Percentiles rank a stretch among this genome's conserved stretches.
Conservation (phyloP, 2,329 filamentous ascomycete species). For the Tolypocladium guangdongense region DNA sequence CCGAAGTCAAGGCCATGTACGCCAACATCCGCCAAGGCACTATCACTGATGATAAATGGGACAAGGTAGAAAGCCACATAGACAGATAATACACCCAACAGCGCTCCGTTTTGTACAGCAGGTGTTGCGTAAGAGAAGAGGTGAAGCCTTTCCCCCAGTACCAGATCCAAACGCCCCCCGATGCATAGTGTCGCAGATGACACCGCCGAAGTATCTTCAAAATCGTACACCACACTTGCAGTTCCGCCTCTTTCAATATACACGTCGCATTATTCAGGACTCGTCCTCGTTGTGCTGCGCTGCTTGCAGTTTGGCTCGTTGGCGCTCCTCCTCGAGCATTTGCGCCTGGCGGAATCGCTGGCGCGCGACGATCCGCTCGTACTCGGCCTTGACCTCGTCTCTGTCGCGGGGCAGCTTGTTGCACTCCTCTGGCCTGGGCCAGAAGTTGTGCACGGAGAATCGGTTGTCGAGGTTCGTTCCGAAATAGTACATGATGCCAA, state of each 20-base stretch:
- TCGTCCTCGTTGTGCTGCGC: constrained; percentile 15
- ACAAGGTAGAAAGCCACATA: constrained; percentile 38
- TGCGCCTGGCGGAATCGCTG: constrained; percentile 64
- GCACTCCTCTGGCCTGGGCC: constrained; percentile 72
- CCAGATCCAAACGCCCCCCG: constrained; percentile 3
- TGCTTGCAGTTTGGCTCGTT: constrained; percentile 11
- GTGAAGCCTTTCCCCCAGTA: constrained; percentile 2
- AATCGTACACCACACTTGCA: constrained; percentile 4
- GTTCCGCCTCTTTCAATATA: neutral
- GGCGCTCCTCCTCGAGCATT: constrained; percentile 23
- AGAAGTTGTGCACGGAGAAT: constrained; percentile 85
- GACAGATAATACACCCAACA: constrained; percentile 27
- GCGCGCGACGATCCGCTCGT: constrained; percentile 55
- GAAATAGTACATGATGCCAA: constrained; percentile 99
- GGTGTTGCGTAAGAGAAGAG: constrained; percentile 6
- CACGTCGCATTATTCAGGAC: constrained; percentile 1
- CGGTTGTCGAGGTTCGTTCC: constrained; percentile 93
- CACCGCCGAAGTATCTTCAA: neutral
- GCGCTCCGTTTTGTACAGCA: constrained; percentile 10
- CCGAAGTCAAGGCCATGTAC: constrained; percentile 70
- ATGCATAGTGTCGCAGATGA: neutral
- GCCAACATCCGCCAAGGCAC: constrained; percentile 50
- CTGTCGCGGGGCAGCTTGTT: constrained; percentile 66
- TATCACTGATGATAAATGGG: constrained; percentile 43
- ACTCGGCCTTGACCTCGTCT: constrained; percentile 75